These are phyloP conservation scores for Copromyces sp. DNA, from an alignment of 495 filamentous ascomycete species.

Conservation along the genomic window DNA sequence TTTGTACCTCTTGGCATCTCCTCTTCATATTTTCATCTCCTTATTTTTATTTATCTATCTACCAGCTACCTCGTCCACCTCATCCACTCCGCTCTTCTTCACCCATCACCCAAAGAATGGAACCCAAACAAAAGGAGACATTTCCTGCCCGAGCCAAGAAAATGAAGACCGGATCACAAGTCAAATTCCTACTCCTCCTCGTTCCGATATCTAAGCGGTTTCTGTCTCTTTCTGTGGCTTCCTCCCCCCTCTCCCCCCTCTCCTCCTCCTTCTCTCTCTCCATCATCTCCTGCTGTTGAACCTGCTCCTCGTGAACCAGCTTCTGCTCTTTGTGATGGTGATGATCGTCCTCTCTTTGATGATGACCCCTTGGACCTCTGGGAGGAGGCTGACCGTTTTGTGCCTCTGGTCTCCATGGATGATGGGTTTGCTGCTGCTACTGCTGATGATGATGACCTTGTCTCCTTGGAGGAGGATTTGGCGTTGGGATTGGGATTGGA, in stretches of 20 bases:
- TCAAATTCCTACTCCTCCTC: conserved; percentile 13
- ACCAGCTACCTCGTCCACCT: no score
- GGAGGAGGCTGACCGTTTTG: not conserved
- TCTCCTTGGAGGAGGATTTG: not conserved
- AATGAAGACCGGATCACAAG: not conserved
- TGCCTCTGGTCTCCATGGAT: not conserved
- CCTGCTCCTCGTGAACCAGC: not conserved
- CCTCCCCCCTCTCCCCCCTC: conserved; percentile 10
- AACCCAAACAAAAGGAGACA: no score
- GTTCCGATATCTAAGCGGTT: conserved; percentile 16
- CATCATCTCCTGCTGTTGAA: not conserved
- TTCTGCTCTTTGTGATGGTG: not conserved
- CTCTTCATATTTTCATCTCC: no score
- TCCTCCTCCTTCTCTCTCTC: conserved; percentile 2
- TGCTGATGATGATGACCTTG: not conserved
- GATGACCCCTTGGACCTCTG: not conserved
- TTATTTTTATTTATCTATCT: no score
- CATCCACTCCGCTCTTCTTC: no score
- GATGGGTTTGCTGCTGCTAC: not conserved
- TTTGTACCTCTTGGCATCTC: no score
- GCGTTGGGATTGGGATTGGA: not conserved
- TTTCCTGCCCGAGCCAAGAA: no score
- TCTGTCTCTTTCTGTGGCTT: conserved; percentile 14
- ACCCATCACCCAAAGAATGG: no score
- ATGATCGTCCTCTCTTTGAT: no score